These are phyloP conservation scores for Escovopsis sp. DNA, from an alignment of 2,329 filamentous ascomycete species.

Conservation along the genomic window DNA sequence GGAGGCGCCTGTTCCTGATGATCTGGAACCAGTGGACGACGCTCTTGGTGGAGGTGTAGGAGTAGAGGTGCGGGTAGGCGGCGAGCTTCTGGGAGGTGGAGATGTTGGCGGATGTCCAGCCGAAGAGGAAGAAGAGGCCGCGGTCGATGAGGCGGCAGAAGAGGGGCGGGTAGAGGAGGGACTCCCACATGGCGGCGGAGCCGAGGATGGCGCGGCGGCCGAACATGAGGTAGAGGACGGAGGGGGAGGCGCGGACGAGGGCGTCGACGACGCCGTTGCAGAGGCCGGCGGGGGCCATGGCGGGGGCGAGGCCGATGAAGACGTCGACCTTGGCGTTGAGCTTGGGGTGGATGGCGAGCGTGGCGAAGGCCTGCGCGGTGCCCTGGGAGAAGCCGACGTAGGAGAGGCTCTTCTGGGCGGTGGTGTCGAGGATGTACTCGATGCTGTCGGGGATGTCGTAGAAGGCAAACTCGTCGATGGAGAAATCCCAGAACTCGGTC, in stretches of 20 bases:
- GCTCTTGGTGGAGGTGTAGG: conserved; percentile 89
- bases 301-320: conserved; percentile 88
- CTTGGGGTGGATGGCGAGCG: conserved; percentile 78
- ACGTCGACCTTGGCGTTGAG: conserved; percentile 90
- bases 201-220: conserved; percentile 82
- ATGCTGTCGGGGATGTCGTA: conserved; percentile 95
- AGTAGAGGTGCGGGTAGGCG: conserved; percentile 90
- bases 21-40: conserved; percentile 99
- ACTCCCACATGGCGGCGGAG: conserved; percentile 94
- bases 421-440: conserved; percentile 75
- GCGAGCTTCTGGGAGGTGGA: conserved; percentile 78
- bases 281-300: conserved; percentile 88
- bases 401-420: conserved; percentile 68
- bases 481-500: conserved; percentile 86
- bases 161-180: conserved; percentile 84
- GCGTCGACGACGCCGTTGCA: conserved; percentile 85
- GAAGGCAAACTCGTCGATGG: conserved; percentile 96
- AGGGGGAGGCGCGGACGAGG: conserved; percentile 82
- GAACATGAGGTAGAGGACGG: conserved; percentile 85
- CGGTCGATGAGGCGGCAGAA: conserved; percentile 81
- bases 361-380: conserved; percentile 90
- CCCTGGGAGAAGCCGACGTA: conserved; percentile 98
- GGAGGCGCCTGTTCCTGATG: conserved; percentile 88
- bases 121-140: conserved; percentile 70
- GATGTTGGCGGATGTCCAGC: conserved; percentile 80